Evolutionary conservation across 768 basidiomycete species (phyloP), one percentile per base, ranked within the genome.

Genomic region (Trametes sanguinea): DNA sequence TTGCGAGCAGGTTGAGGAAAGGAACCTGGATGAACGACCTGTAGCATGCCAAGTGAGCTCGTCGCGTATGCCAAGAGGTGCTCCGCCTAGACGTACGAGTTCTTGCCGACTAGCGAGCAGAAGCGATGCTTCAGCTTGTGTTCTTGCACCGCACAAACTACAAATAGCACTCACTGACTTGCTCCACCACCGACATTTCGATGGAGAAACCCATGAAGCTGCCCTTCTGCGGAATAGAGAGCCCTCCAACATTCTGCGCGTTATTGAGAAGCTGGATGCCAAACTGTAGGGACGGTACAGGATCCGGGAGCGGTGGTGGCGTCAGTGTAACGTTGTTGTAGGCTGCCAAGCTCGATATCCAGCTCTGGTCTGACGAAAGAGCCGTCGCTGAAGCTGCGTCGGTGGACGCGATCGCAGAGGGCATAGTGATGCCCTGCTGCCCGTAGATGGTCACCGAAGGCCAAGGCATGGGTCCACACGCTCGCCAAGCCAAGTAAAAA

Each of bases 191-290:
- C 46, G 88, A 89, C 78, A 90, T 80, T 73, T 92, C 90, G 44
- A 92, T 81, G 4, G 86, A 89, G 71, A 92, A 90, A 2, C 88
- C 89, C 54, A 86, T 79, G 69, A 90, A 91, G n/a, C 83, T 78
- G 17, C 83, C 86, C 32, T 70, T 68, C 60, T 79, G 76, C 5
- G 69, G 68, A 43, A 80, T 79, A 3, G 79, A 78, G 40, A 85
- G 66, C 3, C 72, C 75, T 2, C 39, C 40, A 40, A 57, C 65
- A 22, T 60, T 47, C 29, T 52, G 67, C 48, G 60, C 71, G 60
- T 57, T 70, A 64, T 61, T 70, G 61, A 14, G 67, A 30, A 43
- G 67, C 61, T 39, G 74, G 72, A 43, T 60, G 37, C 71, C 65
- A 52, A 73, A 69, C 51, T 69, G 30, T 9, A 66, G 65, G 14